Conservation (phyloP, 331 rosid species). For the Quercus tomentella region DNA sequence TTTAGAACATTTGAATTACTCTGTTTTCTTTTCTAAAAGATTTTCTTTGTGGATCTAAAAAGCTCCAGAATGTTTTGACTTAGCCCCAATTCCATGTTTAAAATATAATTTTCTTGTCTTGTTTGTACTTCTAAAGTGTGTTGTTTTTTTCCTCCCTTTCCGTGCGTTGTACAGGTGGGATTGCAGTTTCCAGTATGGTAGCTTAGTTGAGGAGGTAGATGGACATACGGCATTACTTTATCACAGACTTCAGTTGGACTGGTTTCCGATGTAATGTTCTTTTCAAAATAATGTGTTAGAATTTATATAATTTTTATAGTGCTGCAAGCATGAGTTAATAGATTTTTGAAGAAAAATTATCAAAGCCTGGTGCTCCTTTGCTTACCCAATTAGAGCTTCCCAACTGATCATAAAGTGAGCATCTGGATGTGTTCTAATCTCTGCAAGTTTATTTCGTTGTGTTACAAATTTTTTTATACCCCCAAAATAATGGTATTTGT, state of each 20-base stretch:
- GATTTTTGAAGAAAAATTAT: background rate
- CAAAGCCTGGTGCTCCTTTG: background rate
- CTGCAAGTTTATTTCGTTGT: background rate
- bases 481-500: background rate
- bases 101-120: background rate
- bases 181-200: slow-evolving; percentile 86
- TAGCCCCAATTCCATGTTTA: background rate
- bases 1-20: background rate
- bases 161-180: slow-evolving; percentile 75
- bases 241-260: slow-evolving; percentile 95
- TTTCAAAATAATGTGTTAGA: background rate
- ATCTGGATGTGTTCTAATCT: background rate
- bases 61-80: background rate
- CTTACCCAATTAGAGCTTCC: background rate
- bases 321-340: background rate
- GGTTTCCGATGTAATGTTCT: slow-evolving; percentile 82
- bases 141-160: slow-evolving; percentile 15
- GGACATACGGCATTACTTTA: slow-evolving; percentile 97
- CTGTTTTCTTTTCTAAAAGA: background rate
- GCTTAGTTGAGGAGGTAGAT: slow-evolving; percentile 98
- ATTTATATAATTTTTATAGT: background rate
- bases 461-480: background rate
- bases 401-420: background rate
- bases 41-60: background rate
- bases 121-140: background rate